phyloP scores from a whole-genome alignment of 768 basidiomycete genomes.

The Boletus fagicola region DNA sequence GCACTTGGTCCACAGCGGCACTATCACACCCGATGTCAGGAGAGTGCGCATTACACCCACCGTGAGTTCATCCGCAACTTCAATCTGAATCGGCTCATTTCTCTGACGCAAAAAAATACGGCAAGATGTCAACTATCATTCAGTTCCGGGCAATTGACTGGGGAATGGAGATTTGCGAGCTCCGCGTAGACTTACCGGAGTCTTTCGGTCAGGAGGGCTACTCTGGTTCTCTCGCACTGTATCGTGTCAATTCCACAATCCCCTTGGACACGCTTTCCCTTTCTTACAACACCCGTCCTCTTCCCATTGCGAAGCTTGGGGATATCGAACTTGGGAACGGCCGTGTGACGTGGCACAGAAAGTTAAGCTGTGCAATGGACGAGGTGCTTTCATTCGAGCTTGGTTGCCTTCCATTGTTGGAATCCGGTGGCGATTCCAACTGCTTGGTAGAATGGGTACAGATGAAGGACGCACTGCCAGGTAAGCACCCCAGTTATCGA shows the following conservation, averaged over 20 bases:
- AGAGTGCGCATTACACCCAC: constrained; percentile 3
- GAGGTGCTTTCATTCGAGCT: too few species aligned
- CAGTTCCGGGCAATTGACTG: constrained; percentile 17
- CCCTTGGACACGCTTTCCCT: constrained; percentile 8
- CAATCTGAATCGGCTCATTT: not conserved
- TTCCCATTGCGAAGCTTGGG: constrained; percentile 4
- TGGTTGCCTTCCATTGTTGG: too few species aligned
- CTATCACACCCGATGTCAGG: constrained; percentile 9
- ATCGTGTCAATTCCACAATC: constrained; percentile 8
- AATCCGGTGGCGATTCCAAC: too few species aligned
- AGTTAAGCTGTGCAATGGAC: too few species aligned
- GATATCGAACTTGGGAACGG: not conserved
- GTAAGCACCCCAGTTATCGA: too few species aligned
- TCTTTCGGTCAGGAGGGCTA: not conserved
- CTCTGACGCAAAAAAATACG: not conserved
- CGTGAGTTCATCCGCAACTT: not conserved
- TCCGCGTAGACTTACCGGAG: constrained; percentile 10
- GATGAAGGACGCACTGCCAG: too few species aligned
- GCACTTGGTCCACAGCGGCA: constrained; percentile 8
- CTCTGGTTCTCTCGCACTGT: constrained; percentile 3
- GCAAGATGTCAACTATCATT: not conserved
- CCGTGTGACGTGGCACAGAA: too few species aligned
- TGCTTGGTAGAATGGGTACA: too few species aligned
- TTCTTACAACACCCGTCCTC: constrained; percentile 9
- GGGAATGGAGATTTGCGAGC: constrained; percentile 16